Percentiles rank a stretch among this genome's conserved stretches.
Conservation (phyloP, 2,329 filamentous ascomycete genomes). For the Colletotrichum tropicicola region DNA sequence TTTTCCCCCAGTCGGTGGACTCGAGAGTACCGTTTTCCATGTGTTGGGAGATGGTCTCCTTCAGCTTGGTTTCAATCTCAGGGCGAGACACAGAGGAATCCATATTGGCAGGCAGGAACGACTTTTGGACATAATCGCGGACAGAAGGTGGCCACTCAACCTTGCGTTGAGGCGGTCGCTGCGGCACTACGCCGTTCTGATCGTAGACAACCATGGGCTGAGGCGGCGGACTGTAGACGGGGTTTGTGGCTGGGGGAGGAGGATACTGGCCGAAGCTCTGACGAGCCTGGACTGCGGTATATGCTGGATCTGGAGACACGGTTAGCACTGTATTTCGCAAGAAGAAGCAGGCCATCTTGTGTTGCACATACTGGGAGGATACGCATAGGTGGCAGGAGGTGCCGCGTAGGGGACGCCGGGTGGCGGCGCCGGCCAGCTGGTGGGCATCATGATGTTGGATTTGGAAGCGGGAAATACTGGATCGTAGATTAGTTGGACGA, state of each 20-base stretch:
- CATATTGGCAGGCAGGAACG: slow-evolving; percentile 80
- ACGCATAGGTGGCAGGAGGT: slow-evolving; percentile 46
- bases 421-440: slow-evolving; percentile 40
- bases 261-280: slow-evolving; percentile 63
- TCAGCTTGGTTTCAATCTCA: slow-evolving; percentile 87
- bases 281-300: slow-evolving; percentile 69
- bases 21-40: slow-evolving; percentile 78
- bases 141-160: slow-evolving; percentile 86
- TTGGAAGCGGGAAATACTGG: not conserved
- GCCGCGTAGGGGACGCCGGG: slow-evolving; percentile 49
- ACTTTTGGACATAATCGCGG: slow-evolving; percentile 87
- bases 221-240: slow-evolving; percentile 34
- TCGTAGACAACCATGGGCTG: slow-evolving; percentile 31
- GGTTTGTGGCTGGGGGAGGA: slow-evolving; percentile 38
- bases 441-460: slow-evolving; percentile 41
- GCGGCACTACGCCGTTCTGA: slow-evolving; percentile 12
- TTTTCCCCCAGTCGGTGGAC: slow-evolving; percentile 81
- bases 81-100: slow-evolving; percentile 67
- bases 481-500: slow-evolving; percentile 18
- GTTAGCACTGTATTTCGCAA: slow-evolving; percentile 10
- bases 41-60: slow-evolving; percentile 83
- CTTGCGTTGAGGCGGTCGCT: slow-evolving; percentile 57
- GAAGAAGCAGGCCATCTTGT: not conserved
- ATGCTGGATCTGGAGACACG: slow-evolving; percentile 58
- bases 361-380: slow-evolving; percentile 46